phyloP scores from a whole-genome alignment of 352 stramenopile genomes.

The Pythium vanterpoolii region DNA sequence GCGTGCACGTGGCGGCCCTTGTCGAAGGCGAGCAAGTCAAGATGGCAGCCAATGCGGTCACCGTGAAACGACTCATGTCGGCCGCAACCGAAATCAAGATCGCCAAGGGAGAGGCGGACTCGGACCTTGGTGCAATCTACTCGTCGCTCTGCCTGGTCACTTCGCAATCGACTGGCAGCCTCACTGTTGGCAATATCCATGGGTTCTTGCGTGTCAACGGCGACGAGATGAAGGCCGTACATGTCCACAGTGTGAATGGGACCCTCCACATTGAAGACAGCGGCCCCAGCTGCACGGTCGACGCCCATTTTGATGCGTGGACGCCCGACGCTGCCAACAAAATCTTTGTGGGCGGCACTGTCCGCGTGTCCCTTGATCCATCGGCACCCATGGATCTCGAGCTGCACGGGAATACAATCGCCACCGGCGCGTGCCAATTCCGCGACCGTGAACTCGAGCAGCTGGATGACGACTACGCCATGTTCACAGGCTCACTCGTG shows the following conservation, averaged over 20 bases:
- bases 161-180: constrained; percentile 28
- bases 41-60: constrained; percentile 36
- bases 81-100: constrained; percentile 49
- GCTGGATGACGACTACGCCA: constrained; percentile 68
- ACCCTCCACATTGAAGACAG: constrained; percentile 64
- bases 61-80: constrained; percentile 70
- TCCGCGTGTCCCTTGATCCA: constrained; percentile 61
- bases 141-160: constrained; percentile 44
- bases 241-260: constrained; percentile 69
- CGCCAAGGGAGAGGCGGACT: constrained; percentile 29
- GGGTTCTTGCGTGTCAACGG: constrained; percentile 57
- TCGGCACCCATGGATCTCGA: constrained; percentile 54
- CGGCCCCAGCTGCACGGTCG: constrained; percentile 45
- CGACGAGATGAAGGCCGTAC: constrained; percentile 42
- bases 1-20: constrained; percentile 38
- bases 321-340: constrained; percentile 40
- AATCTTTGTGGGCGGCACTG: constrained; percentile 65
- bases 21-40: constrained; percentile 61
- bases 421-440: constrained; percentile 45
- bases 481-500: constrained; percentile 56
- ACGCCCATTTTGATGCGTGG: constrained; percentile 75
- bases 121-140: constrained; percentile 76
- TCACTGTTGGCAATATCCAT: constrained; percentile 66
- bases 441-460: constrained; percentile 51
- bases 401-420: constrained; percentile 53